These are phyloP conservation scores for Stellera chamaejasme DNA, from an alignment of 345 rosid species.

Conservation along the genomic window DNA sequence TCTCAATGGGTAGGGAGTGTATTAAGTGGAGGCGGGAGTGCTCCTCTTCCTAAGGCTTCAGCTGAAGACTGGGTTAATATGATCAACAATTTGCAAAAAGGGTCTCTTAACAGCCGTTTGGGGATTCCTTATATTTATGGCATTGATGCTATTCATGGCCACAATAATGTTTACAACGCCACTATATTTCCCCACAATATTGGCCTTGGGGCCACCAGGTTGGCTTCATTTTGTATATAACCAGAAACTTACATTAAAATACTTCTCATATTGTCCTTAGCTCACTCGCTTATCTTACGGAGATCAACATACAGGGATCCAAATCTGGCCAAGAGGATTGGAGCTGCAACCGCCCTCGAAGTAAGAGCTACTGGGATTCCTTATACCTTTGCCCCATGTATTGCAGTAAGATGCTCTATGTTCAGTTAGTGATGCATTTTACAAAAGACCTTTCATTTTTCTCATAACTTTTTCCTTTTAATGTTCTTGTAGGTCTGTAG, in stretches of 20 bases:
- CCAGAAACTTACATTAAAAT: neutral
- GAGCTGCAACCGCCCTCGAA: constrained; percentile 96
- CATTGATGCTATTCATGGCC: constrained; percentile 93
- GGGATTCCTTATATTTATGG: constrained; percentile 94
- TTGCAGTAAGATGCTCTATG: constrained; percentile 46
- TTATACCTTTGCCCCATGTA: constrained; percentile 89
- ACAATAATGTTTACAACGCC: constrained; percentile 82
- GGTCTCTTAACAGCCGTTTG: constrained; percentile 62
- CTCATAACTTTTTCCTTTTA: constrained; percentile 3
- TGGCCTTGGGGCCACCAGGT: constrained; percentile 92
- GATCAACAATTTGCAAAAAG: constrained; percentile 65
- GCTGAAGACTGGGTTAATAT: constrained; percentile 70
- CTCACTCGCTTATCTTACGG: neutral
- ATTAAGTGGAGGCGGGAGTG: constrained; percentile 86
- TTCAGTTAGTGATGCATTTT: neutral
- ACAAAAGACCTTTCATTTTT: constrained; percentile 3
- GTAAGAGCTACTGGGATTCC: constrained; percentile 97
- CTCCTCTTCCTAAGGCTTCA: constrained; percentile 61
- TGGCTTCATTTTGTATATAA: constrained; percentile 11
- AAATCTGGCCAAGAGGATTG: constrained; percentile 74
- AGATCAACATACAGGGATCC: constrained; percentile 57
- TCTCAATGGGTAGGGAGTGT: constrained; percentile 44
- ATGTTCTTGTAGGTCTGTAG: constrained; percentile 67
- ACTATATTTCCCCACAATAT: constrained; percentile 87
- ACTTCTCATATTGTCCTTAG: neutral